Percentiles rank a stretch among this genome's conserved stretches.
Evolutionary conservation across 495 filamentous ascomycete species (phyloP).

Genomic region (Xylaria intraflava): DNA sequence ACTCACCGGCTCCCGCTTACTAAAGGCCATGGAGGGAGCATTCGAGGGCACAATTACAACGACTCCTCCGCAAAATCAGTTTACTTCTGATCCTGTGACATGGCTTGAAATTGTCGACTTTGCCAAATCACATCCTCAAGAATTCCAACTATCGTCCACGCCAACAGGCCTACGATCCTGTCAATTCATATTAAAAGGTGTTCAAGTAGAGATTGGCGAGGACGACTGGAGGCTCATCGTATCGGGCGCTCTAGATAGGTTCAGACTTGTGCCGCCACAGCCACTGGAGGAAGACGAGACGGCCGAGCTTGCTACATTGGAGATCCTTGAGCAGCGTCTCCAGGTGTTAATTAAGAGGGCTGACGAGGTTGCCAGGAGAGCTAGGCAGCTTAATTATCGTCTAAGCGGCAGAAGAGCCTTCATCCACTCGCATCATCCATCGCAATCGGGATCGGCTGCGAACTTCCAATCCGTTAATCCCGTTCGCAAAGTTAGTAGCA

Average conservation of each 20-base stretch:
- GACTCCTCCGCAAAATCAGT: constrained; percentile 35
- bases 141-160: constrained; percentile 66
- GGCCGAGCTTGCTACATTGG: constrained; percentile 74
- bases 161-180: constrained; percentile 59
- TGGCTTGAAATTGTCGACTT: constrained; percentile 86
- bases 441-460: constrained; percentile 19
- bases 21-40: constrained; percentile 77
- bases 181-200: constrained; percentile 74
- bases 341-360: constrained; percentile 69
- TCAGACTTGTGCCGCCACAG: constrained; percentile 63
- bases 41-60: constrained; percentile 76
- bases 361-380: constrained; percentile 70
- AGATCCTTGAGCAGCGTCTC: constrained; percentile 73
- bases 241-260: constrained; percentile 74
- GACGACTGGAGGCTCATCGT: constrained; percentile 78
- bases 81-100: constrained; percentile 55
- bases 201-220: constrained; percentile 77
- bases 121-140: constrained; percentile 69
- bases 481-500: constrained; percentile 15
- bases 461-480: constrained; percentile 24
- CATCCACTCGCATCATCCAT: constrained; percentile 39
- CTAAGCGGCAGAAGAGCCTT: constrained; percentile 67
- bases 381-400: constrained; percentile 75
- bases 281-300: constrained; percentile 81
- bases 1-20: constrained; percentile 71